Conservation (phyloP, 768 basidiomycete species). For the Pulveroboletus frians region DNA sequence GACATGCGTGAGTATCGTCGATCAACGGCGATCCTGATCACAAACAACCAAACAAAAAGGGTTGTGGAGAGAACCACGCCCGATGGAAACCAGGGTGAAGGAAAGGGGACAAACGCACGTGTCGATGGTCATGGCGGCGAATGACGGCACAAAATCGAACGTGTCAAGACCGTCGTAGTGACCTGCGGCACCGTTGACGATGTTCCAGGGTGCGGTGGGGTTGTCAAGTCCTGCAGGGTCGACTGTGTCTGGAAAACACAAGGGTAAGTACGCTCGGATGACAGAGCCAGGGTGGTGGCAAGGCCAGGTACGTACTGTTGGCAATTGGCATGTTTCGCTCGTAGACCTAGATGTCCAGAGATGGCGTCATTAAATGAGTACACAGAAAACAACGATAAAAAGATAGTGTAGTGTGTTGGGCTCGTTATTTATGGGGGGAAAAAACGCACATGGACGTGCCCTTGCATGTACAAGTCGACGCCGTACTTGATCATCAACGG, state of each 20-base stretch:
- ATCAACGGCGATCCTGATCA: too few relatives aligned
- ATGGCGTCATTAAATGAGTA: too few relatives aligned
- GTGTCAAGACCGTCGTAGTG: constrained; percentile 27
- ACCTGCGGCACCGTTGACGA: constrained; percentile 25
- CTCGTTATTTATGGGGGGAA: too few relatives aligned
- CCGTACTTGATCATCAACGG: constrained; percentile 30
- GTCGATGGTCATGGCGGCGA: constrained; percentile 4
- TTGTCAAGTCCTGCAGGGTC: constrained; percentile 25
- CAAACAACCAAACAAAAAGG: neutral
- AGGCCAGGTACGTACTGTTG: constrained; percentile 13
- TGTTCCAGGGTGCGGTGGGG: constrained; percentile 24
- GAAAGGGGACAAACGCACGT: constrained; percentile 5
- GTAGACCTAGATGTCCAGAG: constrained; percentile 11
- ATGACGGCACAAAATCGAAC: constrained; percentile 1
- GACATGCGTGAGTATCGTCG: too few relatives aligned
- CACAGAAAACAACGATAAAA: too few relatives aligned
- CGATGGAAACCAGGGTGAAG: neutral
- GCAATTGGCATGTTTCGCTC: constrained; percentile 27
- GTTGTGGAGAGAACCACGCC: too few relatives aligned
- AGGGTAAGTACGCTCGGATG: too few relatives aligned
- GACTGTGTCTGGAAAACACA: constrained; percentile 7
- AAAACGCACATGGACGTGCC: constrained; percentile 21
- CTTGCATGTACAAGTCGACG: constrained; percentile 28
- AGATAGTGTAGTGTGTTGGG: too few relatives aligned
- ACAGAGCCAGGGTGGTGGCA: neutral